Evolutionary conservation across 1,139 yeast species (phyloP), one percentile per base, ranked within the genome.

Genomic region (Candida sp.): DNA sequence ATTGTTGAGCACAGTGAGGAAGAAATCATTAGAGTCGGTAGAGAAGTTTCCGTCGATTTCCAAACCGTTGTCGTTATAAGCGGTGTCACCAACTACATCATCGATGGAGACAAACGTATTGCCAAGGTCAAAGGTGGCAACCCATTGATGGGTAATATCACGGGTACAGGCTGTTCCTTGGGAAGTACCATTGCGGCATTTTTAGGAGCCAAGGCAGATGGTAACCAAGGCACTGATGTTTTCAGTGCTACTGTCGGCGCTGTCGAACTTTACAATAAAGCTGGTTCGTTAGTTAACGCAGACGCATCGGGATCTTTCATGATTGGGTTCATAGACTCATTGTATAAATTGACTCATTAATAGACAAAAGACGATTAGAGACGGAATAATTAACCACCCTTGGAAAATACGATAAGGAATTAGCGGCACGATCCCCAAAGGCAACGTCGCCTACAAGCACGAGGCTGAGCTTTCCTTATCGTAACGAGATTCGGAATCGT

Each of bases 141-240:
- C 57, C 68, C 73, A 22, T 62, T 86, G 42, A 86, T 92, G 88
- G 88, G 89, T 1, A 65, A 73, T 11, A 81, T 92, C n/a, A 92
- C 98, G 0, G 98, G 97, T 0, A 80, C 96, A 2, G 98, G 98
- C 0, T 93, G 98, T 58, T 82, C 94, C 0, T 72, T 91, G 44
- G 97, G 96, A 1, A 85, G 94, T 47, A 80, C 84, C 0, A 82
- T 91, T 49, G 86, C 90, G 0, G 77, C 90, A 1, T 80, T 77
- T 57, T 62, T 85, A 7, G 85, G 85, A 4, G 81, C 85, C 3
- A 63, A 68, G 38, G 72, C 74, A 0, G 70, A 68, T 33, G 65
- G 51, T 23, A 48, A 53, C 11, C 35, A 44, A 7, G 41, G 46
- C 1, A 58, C 56, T 38, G 68, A 69, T 47, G 61, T 79, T 1